These are phyloP conservation scores for Dichotomocladium elegans DNA, from an alignment of 371 early-diverging fungal species.

Conservation along the genomic window DNA sequence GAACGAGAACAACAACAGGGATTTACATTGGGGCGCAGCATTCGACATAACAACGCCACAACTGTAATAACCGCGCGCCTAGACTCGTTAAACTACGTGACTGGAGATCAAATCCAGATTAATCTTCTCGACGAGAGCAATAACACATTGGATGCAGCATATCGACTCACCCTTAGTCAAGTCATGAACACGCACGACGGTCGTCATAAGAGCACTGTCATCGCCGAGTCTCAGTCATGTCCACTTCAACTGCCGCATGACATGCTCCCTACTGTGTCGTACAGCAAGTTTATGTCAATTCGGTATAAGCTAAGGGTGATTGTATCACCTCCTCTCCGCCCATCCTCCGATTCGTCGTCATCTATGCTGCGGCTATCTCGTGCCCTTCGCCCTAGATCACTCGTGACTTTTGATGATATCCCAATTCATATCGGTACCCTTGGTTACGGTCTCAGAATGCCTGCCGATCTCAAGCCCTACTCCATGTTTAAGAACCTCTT, in stretches of 20 bases:
- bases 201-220: slow-evolving; percentile 1
- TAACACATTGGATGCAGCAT: no score
- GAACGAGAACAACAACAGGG: slow-evolving; percentile 2
- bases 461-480: slow-evolving; percentile 25
- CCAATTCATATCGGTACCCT: slow-evolving; percentile 31
- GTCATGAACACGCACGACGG: not conserved
- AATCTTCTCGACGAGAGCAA: not conserved
- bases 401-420: no score
- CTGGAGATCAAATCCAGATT: slow-evolving; percentile 19
- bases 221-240: not conserved
- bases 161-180: not conserved
- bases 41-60: no score
- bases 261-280: not conserved
- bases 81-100: slow-evolving; percentile 22
- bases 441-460: slow-evolving; percentile 24
- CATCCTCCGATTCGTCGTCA: no score
- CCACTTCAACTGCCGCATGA: not conserved
- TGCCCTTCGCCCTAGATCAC: no score
- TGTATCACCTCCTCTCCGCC: not conserved
- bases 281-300: not conserved
- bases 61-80: no score
- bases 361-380: no score
- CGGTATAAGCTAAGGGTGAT: not conserved
- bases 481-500: no score
- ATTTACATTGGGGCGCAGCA: no score